Evolutionary conservation across 208 protist species (phyloP).

Genomic region (Wallacemonas sp.): DNA sequence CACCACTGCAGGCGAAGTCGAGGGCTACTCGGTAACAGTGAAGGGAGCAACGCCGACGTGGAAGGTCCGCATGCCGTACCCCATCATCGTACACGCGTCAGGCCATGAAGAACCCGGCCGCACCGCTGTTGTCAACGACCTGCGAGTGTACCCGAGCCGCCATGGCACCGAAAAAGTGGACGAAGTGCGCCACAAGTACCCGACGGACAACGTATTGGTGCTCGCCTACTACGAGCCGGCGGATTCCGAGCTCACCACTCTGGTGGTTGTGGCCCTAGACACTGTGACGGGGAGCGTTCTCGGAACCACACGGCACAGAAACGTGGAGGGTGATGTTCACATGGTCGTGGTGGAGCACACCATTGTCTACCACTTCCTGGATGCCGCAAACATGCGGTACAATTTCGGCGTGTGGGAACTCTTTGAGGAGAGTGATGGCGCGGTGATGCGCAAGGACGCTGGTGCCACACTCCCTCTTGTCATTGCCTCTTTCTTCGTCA

Average conservation of each 20-base stretch:
- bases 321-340: slow-evolving; percentile 75
- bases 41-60: slow-evolving; percentile 43
- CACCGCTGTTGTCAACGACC: slow-evolving; percentile 61
- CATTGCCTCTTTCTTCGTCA: slow-evolving; percentile 74
- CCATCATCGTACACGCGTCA: slow-evolving; percentile 72
- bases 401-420: slow-evolving; percentile 86
- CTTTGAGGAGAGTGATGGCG: slow-evolving; percentile 68
- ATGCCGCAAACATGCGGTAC: slow-evolving; percentile 83
- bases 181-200: slow-evolving; percentile 84
- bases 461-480: slow-evolving; percentile 72
- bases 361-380: slow-evolving; percentile 86
- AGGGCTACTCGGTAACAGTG: slow-evolving; percentile 53
- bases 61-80: slow-evolving; percentile 56
- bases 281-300: slow-evolving; percentile 82
- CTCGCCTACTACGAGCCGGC: slow-evolving; percentile 76
- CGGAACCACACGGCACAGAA: slow-evolving; percentile 67
- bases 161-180: slow-evolving; percentile 52
- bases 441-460: slow-evolving; percentile 50
- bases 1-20: slow-evolving; percentile 29
- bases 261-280: slow-evolving; percentile 80
- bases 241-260: slow-evolving; percentile 56
- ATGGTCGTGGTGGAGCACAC: slow-evolving; percentile 84
- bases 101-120: slow-evolving; percentile 47
- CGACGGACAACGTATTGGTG: slow-evolving; percentile 77
- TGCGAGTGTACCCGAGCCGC: slow-evolving; percentile 79